phyloP scores from a whole-genome alignment of 257 asterid genomes.

The Solanum tacnaense region DNA sequence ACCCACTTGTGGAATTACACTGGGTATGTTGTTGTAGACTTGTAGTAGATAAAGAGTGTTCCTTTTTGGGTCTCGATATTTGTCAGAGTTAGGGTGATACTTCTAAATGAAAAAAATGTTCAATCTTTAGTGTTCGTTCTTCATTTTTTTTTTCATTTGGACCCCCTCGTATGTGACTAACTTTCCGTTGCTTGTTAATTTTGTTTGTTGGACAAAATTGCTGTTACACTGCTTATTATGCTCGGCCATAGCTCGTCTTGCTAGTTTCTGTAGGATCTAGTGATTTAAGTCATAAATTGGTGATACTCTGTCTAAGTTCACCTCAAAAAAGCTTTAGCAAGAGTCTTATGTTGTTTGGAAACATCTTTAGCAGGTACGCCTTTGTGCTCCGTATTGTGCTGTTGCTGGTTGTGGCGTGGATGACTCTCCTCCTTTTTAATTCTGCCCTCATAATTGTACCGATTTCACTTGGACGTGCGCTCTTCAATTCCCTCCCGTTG shows the following conservation, averaged over 20 bases:
- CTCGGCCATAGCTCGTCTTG: not conserved
- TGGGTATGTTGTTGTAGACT: too few species aligned
- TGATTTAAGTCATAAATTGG: not conserved
- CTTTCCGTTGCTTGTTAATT: not conserved
- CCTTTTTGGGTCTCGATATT: too few species aligned
- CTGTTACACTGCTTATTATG: not conserved
- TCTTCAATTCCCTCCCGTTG: conserved; percentile 75
- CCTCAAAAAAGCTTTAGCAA: not conserved
- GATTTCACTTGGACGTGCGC: conserved; percentile 74
- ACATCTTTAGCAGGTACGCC: conserved; percentile 65
- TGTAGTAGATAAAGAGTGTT: too few species aligned
- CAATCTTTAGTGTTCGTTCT: too few species aligned
- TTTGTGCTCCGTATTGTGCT: conserved; percentile 81
- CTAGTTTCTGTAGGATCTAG: not conserved
- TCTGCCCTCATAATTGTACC: conserved; percentile 83
- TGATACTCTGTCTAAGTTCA: not conserved
- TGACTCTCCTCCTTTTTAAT: conserved; percentile 78
- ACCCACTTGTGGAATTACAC: too few species aligned
- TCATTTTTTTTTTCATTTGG: not conserved
- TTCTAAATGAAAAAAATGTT: too few species aligned
- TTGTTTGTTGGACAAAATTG: not conserved
- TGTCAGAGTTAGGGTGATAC: too few species aligned
- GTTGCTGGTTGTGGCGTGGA: conserved; percentile 86
- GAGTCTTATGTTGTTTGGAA: conserved; percentile 23
- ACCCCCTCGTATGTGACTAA: not conserved